Conservation (phyloP, 169 alveolate species). For the Cryptosporidium sp. region DNA sequence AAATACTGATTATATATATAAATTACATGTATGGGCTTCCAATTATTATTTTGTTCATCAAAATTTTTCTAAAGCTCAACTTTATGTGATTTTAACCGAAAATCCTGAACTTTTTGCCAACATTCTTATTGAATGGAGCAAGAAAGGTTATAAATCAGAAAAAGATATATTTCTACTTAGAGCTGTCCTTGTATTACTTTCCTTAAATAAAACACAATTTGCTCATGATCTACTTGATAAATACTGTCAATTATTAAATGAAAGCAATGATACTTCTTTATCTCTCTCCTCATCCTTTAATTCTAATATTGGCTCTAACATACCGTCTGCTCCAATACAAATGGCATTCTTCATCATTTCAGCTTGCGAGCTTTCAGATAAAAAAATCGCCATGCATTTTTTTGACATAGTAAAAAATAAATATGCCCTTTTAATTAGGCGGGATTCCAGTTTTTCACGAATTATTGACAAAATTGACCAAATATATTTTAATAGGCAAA, state of each 20-base stretch:
- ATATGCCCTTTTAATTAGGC: conserved; percentile 28
- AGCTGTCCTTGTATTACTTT: conserved; percentile 51
- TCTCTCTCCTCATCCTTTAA: not conserved
- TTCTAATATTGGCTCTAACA: not conserved
- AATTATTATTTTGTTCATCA: conserved; percentile 32
- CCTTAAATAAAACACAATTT: conserved; percentile 26
- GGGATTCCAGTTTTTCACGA: conserved; percentile 22
- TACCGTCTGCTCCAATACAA: conserved; percentile 49
- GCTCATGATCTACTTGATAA: conserved; percentile 48
- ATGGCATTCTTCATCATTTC: conserved; percentile 32
- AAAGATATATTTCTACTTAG: conserved; percentile 63
- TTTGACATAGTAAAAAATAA: conserved; percentile 39
- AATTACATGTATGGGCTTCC: conserved; percentile 66
- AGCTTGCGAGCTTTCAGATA: conserved; percentile 47
- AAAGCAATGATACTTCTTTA: not conserved
- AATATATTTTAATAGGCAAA: conserved; percentile 8
- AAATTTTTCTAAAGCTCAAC: conserved; percentile 52
- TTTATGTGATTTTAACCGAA: conserved; percentile 49
- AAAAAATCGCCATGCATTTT: conserved; percentile 38
- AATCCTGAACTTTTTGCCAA: conserved; percentile 41
- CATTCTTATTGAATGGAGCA: conserved; percentile 43
- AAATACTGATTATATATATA: conserved; percentile 3
- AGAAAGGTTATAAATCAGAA: conserved; percentile 62
- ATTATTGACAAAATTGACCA: conserved; percentile 52
- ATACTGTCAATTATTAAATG: conserved; percentile 6